Evolutionary conservation across 2,329 filamentous ascomycete genomes (phyloP), one percentile per base, ranked within the genome.

Genomic region (Metarhizium album): DNA sequence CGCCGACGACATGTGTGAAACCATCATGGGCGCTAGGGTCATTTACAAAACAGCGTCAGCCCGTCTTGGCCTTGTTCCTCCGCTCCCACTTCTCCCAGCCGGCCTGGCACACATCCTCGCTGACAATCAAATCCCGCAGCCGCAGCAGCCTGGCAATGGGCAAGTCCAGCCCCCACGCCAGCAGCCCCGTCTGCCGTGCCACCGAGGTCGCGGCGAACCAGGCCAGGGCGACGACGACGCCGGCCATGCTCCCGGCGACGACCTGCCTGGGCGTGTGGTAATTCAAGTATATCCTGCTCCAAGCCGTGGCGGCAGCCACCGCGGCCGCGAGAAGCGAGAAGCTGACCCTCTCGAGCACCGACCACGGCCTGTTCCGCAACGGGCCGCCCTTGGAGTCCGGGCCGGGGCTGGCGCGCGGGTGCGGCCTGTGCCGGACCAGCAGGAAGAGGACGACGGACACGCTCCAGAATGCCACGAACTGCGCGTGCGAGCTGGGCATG

Each of bases 201-300:
- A 79, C 66, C n/a, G 74, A 74, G 2, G 87, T 94, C 47, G 83
- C 72, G 1, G 71, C 64, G 62, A 95, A 98, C 93, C 93, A 98
- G 1, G 71, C 75, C 2, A 87, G 60, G 0, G 87, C 90, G 59
- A 84, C 88, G 1, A 79, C 62, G 1, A 78, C 71, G 0, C 93
- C 93, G 1, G 87, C 87, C 9, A 68, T 70, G 57, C 76, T 81
- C 2, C 93, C 93, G 1, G 85, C 87, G n/a, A 89, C 61, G 9
- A 98, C 93, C 71, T 98, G 93, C 61, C 77, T 83, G 37, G 80
- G 75, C 1, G 91, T 96, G 69, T 98, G 93, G 64, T 98, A 98
- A 66, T 84, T 89, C 54, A 98, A 73, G 64, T 98, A 98, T 43
- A 95, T 79, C 50, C 93, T 78, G 61, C 90, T 95, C 67, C 79